Conservation (phyloP, 139 green algal genomes). For the Micromonas pusilla region DNA sequence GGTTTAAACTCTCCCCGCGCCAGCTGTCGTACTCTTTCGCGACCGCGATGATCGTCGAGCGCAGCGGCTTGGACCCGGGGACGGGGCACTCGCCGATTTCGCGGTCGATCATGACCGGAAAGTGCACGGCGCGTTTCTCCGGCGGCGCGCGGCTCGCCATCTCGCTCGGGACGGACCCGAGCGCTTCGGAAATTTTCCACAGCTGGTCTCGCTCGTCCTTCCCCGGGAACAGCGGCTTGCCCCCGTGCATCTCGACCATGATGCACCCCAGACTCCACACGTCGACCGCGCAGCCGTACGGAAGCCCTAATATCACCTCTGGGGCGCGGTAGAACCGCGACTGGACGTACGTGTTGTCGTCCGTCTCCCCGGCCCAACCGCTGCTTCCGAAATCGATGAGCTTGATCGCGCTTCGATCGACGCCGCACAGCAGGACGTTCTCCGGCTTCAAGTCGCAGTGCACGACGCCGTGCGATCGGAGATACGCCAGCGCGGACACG, state of each 20-base stretch:
- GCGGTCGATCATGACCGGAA: background rate
- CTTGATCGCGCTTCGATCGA: conserved; percentile 25
- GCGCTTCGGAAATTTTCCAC: conserved; percentile 5
- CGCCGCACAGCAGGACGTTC: conserved; percentile 77
- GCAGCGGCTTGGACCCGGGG: background rate
- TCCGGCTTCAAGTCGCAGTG: conserved; percentile 99
- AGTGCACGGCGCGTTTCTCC: background rate
- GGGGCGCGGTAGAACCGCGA: conserved; percentile 25
- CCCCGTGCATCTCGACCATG: conserved; percentile 18
- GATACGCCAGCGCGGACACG: conserved; percentile 68
- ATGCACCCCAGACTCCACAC: conserved; percentile 31
- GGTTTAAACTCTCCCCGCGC: too few relatives aligned
- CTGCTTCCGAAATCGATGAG: conserved; percentile 31
- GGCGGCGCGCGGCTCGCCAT: background rate
- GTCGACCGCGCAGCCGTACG: conserved; percentile 28
- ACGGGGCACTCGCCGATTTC: background rate
- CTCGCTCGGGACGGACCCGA: background rate
- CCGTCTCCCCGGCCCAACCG: background rate
- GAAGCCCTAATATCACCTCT: conserved; percentile 29
- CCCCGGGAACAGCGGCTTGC: conserved; percentile 17
- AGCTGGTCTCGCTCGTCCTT: conserved; percentile 2
- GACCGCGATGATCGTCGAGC: background rate
- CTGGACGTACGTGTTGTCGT: conserved; percentile 14
- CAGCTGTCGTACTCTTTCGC: background rate
- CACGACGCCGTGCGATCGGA: conserved; percentile 77